Conservation (phyloP, 495 filamentous ascomycete species). For the Lophium mytilinum region DNA sequence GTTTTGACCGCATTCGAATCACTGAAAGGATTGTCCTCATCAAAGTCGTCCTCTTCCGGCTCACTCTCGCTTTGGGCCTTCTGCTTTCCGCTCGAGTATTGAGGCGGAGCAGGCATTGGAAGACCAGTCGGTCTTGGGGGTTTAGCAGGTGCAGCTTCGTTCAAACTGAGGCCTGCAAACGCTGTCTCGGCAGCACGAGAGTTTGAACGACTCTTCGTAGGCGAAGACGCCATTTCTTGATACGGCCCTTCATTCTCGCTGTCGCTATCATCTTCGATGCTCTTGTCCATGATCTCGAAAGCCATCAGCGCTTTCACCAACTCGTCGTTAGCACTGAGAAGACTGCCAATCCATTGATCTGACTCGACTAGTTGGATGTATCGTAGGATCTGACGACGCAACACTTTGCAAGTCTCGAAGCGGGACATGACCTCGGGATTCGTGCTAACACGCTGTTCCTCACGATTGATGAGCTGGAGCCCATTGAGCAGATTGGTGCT, state of each 20-base stretch:
- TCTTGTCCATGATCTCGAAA: conserved; percentile 90
- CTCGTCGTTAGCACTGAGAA: conserved; percentile 41
- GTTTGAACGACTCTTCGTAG: not conserved
- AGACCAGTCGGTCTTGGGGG: conserved; percentile 31
- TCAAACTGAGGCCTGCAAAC: conserved; percentile 30
- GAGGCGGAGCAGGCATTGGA: conserved; percentile 27
- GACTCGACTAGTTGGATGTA: conserved; percentile 55
- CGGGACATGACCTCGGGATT: conserved; percentile 64
- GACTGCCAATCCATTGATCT: conserved; percentile 40
- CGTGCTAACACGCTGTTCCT: conserved; percentile 78
- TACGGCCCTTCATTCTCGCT: conserved; percentile 54
- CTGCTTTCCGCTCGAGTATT: conserved; percentile 38
- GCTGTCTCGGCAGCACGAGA: conserved; percentile 10
- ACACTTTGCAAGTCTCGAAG: conserved; percentile 78
- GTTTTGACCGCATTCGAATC: conserved; percentile 66
- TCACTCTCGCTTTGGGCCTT: conserved; percentile 39
- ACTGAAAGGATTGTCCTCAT: conserved; percentile 65
- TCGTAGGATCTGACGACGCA: conserved; percentile 74
- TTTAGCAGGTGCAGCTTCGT: conserved; percentile 29
- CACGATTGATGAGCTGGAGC: conserved; percentile 84
- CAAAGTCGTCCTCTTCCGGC: conserved; percentile 24
- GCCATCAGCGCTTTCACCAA: conserved; percentile 87
- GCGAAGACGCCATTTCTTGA: not conserved
- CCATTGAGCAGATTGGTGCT: conserved; percentile 87
- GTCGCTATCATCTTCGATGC: conserved; percentile 93